phyloP scores from a whole-genome alignment of 768 basidiomycete species.

The Hygrocybe coccinea region DNA sequence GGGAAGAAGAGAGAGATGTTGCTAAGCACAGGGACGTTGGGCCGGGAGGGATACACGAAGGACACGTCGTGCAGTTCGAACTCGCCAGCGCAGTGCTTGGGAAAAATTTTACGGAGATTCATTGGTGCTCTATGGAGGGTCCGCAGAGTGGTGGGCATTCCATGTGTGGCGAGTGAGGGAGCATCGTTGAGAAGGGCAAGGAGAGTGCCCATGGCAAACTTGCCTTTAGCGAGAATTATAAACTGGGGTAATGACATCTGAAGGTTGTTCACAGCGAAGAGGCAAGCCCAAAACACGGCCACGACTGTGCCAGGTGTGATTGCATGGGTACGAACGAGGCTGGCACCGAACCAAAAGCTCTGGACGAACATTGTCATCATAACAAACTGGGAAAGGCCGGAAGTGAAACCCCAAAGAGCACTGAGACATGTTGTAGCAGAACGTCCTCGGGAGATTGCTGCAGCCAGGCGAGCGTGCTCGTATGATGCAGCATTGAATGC shows the following conservation, averaged over 20 bases:
- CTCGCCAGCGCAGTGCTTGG: constrained; percentile 63
- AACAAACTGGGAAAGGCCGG: constrained; percentile 70
- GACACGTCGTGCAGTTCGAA: constrained; percentile 66
- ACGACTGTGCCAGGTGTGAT: constrained; percentile 74
- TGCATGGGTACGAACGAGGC: constrained; percentile 76
- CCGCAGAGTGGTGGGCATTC: no score
- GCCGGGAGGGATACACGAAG: constrained; percentile 81
- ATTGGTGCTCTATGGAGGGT: constrained; percentile 28
- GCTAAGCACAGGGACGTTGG: constrained; percentile 61
- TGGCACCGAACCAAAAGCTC: constrained; percentile 93
- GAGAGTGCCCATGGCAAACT: constrained; percentile 69
- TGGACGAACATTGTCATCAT: constrained; percentile 93
- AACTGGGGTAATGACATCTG: constrained; percentile 84
- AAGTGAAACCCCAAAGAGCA: constrained; percentile 70
- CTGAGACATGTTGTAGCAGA: constrained; percentile 50
- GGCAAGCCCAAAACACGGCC: constrained; percentile 97
- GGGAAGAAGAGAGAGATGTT: constrained; percentile 63
- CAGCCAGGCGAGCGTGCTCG: constrained; percentile 42
- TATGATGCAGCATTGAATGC: constrained; percentile 74
- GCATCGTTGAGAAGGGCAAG: constrained; percentile 51
- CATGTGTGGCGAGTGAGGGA: constrained; percentile 34
- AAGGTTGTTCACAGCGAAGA: constrained; percentile 82
- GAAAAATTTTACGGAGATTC: constrained; percentile 59
- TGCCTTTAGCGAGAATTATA: constrained; percentile 75
- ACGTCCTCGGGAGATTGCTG: constrained; percentile 42